Conservation (phyloP, 2,329 filamentous ascomycete genomes). For the Arthrobotrys megalospora region DNA sequence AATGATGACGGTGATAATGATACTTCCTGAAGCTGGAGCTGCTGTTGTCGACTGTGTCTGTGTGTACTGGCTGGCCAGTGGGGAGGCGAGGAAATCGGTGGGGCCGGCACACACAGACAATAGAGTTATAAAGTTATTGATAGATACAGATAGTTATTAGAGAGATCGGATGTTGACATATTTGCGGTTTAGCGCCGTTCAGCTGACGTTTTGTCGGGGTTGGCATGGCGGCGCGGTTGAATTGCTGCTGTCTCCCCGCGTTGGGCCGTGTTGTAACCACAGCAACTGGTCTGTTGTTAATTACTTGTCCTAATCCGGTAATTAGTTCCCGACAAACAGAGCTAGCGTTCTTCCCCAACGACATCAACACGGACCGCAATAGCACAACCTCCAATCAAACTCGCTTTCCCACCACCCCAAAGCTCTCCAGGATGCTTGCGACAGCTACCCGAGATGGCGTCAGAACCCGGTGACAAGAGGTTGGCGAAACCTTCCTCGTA, state of each 20-base stretch:
- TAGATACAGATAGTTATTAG: neutral
- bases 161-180: conserved; percentile 7
- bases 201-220: conserved; percentile 8
- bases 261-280: conserved; percentile 28
- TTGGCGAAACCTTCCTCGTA: conserved; percentile 53
- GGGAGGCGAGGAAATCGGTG: neutral
- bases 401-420: neutral
- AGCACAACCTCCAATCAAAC: conserved; percentile 21
- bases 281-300: conserved; percentile 12
- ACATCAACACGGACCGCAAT: conserved; percentile 8
- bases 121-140: neutral
- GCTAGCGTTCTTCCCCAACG: neutral
- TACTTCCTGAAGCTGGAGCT: neutral
- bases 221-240: conserved; percentile 10
- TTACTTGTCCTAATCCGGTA: conserved; percentile 14
- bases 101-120: neutral
- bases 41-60: neutral
- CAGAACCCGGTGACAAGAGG: conserved; percentile 52
- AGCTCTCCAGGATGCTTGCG: conserved; percentile 28
- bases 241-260: neutral
- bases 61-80: neutral
- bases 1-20: conserved; percentile 1
- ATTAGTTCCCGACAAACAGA: neutral
- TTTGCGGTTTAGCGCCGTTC: conserved; percentile 18
- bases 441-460: conserved; percentile 50